Base-by-base conservation (phyloP, 2,329 filamentous ascomycete species). In the Alternaria consortialis region DNA sequence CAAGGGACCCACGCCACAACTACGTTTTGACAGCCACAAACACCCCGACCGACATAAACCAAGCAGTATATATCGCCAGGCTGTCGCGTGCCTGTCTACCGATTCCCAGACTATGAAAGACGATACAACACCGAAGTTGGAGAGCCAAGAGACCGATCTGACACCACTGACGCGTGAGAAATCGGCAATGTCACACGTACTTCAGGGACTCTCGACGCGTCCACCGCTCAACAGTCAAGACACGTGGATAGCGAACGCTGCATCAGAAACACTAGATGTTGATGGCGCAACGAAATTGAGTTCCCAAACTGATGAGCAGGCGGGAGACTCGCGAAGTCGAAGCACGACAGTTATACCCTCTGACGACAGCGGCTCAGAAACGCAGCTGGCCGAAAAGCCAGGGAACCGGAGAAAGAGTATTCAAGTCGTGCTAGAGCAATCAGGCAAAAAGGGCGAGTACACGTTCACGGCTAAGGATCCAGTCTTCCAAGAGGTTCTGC, bases 381-480 rank as follows among this genome's bases (percentile, higher is more conserved):
- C 58, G 31, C 52, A 60, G 13, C 31, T 36, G 12, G 55, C 60
- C 13, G 44, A 52, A 7, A 50, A 61, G 25, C 56, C 51, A 31
- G 53, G 61, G 7, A 60, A 75, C 58, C 70, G 77, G 9, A 64
- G 65, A 15, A 79, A 77, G 62, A 83, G 80, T 68, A 79, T 85
- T 40, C 80, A 84, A 57, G 76, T 85, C 39, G 74, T 80, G 39
- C 71, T 85, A 32, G 80, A 84, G 65, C 77, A 80, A 68, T 82
- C 83, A 2, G 77, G 77, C 37, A 77, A 76, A 52, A 82, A 80
- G 55, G 83, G 82, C 15, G 75, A 80, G 53, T 85, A 85, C 63
- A 78, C 81, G 17, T 72, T 86, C 29, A 84, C 79, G 0, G 80
- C 83, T 2, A 82, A 85, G 53, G 84, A 86, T 60, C 79, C 82